Evolutionary conservation across 2,329 filamentous ascomycete genomes (phyloP), one percentile per base, ranked within the genome.

Genomic region (Aspergillus arachidicola): DNA sequence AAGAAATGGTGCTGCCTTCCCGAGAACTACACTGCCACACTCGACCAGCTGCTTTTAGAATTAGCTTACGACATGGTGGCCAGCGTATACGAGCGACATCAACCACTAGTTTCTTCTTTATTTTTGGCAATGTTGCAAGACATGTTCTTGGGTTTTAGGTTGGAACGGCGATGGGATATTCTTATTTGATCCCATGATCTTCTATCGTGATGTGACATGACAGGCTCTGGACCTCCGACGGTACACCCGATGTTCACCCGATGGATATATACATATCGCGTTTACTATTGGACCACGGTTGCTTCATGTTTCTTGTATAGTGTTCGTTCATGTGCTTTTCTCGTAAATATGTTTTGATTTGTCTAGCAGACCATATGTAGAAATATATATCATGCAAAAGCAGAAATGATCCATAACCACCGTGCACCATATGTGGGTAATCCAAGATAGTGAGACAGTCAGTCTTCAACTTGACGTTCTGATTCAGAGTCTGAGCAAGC

Each of bases 1-100:
- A 23, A 21, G 50, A 55, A 55, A 55, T 38, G 21, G n/a, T 55
- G 51, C 6, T 55, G 51, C 51, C 51, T 55, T 38, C n/a, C 19
- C 23, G 14, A 10, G 51, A 21, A 21, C 6, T 36, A 55, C 51
- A 55, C 51, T 55, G 51, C 51, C 51, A 55, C 51, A 55, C 32
- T 55, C 21, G 32, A 26, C 6, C 51, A 19, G 30, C 51, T 55
- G 51, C 32, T 38, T 55, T 55, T 36, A 32, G 51, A 36, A 55
- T 28, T 55, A 55, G 51, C 32, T 55, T 55, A 55, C 51, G 51
- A 4, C 51, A 36, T 34, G 32, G n/a, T 26, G 51, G 3, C 32
- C 30, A 12, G n/a, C n/a, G 4, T 54, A 34, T 36, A 54, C 32
- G n/a, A 26, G 14, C 26, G 26, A 7, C 34, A 48, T 11, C 12